Percentiles rank a stretch among this genome's conserved stretches.
These are phyloP conservation scores for Gomphus bonarii DNA, from an alignment of 1,284 basidiomycete species.

Conservation along the genomic window DNA sequence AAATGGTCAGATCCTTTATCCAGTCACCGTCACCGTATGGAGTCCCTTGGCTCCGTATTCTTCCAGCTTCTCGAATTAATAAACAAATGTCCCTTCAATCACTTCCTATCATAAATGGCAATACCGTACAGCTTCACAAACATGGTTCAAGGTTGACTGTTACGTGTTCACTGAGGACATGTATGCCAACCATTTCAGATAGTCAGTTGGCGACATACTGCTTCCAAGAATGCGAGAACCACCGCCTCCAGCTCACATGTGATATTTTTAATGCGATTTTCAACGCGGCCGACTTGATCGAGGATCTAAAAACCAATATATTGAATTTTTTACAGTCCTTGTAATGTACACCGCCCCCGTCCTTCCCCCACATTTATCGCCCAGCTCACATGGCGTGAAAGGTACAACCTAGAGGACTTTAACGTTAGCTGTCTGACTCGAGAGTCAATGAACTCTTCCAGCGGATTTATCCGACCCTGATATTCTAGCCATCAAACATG, in stretches of 20 bases:
- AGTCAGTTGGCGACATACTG: conserved; percentile 59
- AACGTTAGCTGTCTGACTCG: conserved; percentile 19
- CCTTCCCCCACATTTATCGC: conserved; percentile 32
- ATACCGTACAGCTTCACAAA: conserved; percentile 43
- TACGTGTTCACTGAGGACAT: conserved; percentile 41
- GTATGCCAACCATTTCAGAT: conserved; percentile 44
- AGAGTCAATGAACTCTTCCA: not conserved
- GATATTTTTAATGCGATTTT: conserved; percentile 51
- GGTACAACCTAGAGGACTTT: conserved; percentile 15
- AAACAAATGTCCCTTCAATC: conserved; percentile 28
- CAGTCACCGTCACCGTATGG: too few species aligned
- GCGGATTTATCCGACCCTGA: not conserved
- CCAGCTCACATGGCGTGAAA: conserved; percentile 18
- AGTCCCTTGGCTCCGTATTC: too few species aligned
- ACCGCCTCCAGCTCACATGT: conserved; percentile 47
- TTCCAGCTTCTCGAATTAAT: not conserved
- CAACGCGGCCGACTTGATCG: conserved; percentile 46
- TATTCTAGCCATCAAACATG: not conserved
- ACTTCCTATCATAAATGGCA: conserved; percentile 44
- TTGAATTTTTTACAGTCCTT: too few species aligned
- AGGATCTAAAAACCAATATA: too few species aligned
- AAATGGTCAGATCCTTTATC: too few species aligned
- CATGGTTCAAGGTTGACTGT: conserved; percentile 39
- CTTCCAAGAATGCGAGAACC: conserved; percentile 39
- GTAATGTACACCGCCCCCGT: too few species aligned